Evolutionary conservation across 2,329 filamentous ascomycete species (phyloP).

Genomic region (Calonectria pseudoreteaudii): DNA sequence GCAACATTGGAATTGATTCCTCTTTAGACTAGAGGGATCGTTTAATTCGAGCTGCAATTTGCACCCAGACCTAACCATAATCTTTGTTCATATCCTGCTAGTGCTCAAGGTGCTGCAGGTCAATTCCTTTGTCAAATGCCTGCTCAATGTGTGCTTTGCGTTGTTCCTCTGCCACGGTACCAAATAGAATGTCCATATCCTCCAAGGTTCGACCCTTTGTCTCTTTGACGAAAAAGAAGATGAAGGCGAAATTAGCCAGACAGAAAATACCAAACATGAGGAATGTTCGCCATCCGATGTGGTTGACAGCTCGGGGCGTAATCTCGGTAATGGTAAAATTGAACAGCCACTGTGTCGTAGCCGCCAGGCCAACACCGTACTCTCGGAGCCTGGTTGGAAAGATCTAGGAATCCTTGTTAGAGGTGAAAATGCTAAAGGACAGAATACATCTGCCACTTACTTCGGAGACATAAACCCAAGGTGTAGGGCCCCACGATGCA

Average conservation of each 20-base stretch:
- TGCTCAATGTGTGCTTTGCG: conserved; percentile 15
- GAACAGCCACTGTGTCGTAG: conserved; percentile 75
- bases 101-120: conserved; percentile 4
- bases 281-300: conserved; percentile 33
- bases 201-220: conserved; percentile 32
- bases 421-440: not conserved
- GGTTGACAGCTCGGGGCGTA: conserved; percentile 28
- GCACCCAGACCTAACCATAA: not conserved
- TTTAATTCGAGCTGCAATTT: not conserved
- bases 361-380: conserved; percentile 66
- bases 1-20: not conserved
- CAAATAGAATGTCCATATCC: conserved; percentile 29
- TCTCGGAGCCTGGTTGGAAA: conserved; percentile 30
- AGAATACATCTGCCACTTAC: conserved; percentile 58
- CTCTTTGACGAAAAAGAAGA: conserved; percentile 32
- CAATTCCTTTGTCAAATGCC: conserved; percentile 5
- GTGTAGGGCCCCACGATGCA: conserved; percentile 30
- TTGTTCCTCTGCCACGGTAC: conserved; percentile 12
- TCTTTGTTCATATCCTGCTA: not conserved
- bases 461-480: conserved; percentile 33
- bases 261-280: conserved; percentile 36
- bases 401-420: conserved; percentile 5
- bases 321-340: conserved; percentile 69
- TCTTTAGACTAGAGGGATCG: not conserved
- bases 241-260: conserved; percentile 26